These are phyloP conservation scores for Wickerhamomyces chambardii DNA, from an alignment of 805 yeast genomes.

Conservation along the genomic window DNA sequence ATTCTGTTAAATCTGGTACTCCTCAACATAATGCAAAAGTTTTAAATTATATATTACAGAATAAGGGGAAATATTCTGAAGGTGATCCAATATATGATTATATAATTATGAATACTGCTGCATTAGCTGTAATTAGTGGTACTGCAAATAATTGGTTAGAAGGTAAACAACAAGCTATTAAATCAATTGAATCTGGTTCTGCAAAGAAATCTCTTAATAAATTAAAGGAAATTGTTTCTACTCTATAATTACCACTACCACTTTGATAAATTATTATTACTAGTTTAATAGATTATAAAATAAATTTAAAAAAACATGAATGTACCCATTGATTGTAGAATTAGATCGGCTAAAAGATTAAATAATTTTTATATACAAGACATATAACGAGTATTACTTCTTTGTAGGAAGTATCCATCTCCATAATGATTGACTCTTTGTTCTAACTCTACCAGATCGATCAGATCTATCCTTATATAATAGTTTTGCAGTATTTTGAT, in stretches of 20 bases:
- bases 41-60: slow-evolving; percentile 31
- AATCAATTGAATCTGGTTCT: slow-evolving; percentile 55
- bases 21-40: slow-evolving; percentile 74
- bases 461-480: background rate
- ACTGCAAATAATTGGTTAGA: slow-evolving; percentile 57
- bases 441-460: background rate
- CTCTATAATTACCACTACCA: no score
- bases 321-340: no score
- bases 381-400: background rate
- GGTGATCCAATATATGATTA: slow-evolving; percentile 75
- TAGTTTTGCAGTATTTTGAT: slow-evolving; percentile 8
- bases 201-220: slow-evolving; percentile 52
- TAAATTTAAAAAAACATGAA: no score
- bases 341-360: no score
- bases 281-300: no score
- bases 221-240: slow-evolving; percentile 32
- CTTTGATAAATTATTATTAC: no score
- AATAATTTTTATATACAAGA: no score
- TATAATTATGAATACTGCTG: slow-evolving; percentile 84
- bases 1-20: slow-evolving; percentile 71
- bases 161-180: slow-evolving; percentile 70
- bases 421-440: background rate
- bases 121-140: slow-evolving; percentile 75
- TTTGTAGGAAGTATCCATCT: slow-evolving; percentile 1
- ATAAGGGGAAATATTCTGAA: slow-evolving; percentile 32